Conservation (phyloP, 306 rosid species). For the Arachis hypogaea region DNA sequence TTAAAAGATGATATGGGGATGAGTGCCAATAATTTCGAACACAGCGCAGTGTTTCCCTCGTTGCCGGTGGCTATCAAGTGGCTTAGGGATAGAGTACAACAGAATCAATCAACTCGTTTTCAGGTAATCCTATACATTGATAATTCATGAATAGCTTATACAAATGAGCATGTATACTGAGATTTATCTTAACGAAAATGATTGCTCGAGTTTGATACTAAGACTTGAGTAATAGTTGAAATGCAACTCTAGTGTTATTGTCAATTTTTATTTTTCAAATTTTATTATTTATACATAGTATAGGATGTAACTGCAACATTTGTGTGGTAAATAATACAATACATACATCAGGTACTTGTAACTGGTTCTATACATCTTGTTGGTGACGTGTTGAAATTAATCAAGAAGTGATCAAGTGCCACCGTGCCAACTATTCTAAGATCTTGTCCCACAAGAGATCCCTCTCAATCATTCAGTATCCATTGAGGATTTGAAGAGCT, state of each 20-base stretch:
- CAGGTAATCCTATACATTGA: constrained; percentile 59
- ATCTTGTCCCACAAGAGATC: neutral
- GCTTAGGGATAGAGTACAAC: constrained; percentile 73
- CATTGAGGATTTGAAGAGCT: neutral
- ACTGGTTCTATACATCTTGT: constrained; percentile 92
- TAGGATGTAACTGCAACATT: constrained; percentile 27
- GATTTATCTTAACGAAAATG: constrained; percentile 1
- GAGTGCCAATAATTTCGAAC: constrained; percentile 58
- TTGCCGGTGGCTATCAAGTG: constrained; percentile 80
- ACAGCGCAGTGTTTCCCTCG: constrained; percentile 84
- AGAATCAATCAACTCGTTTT: constrained; percentile 64
- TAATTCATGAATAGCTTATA: constrained; percentile 18
- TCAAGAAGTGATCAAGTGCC: constrained; percentile 61
- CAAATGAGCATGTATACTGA: neutral
- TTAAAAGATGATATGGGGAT: constrained; percentile 56
- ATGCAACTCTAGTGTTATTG: no score
- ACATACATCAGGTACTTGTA: constrained; percentile 72
- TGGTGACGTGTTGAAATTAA: constrained; percentile 82
- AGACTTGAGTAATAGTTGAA: no score
- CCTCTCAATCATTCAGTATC: neutral
- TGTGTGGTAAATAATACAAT: constrained; percentile 30
- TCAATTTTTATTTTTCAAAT: no score
- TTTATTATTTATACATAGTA: neutral
- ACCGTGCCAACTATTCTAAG: neutral
- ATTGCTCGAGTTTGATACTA: neutral